A percentile compares a stretch with the other conserved stretches of the same genome.
Evolutionary conservation across 2,329 filamentous ascomycete genomes (phyloP).

Genomic region (Microcyclospora pomicola): DNA sequence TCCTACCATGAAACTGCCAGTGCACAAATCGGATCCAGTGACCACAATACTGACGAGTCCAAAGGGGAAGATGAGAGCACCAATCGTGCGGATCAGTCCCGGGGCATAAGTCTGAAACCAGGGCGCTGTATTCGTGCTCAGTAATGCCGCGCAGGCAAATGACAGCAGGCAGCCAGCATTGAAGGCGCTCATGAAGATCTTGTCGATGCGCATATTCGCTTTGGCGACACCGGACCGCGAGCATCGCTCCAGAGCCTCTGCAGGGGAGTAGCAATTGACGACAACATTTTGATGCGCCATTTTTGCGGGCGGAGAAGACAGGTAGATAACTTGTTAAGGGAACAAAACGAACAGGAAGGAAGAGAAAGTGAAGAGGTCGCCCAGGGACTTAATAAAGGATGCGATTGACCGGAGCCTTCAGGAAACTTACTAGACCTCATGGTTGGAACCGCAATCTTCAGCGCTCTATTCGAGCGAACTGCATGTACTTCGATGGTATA

Average conservation of each 20-base stretch:
- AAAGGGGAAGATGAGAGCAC: conserved; percentile 23
- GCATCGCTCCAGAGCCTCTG: conserved; percentile 37
- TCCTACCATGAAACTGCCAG: conserved; percentile 19
- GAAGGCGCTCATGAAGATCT: conserved; percentile 38
- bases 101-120: conserved; percentile 23
- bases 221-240: conserved; percentile 37
- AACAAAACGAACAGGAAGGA: no score
- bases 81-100: conserved; percentile 20
- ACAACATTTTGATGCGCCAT: no score
- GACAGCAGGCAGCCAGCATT: conserved; percentile 39
- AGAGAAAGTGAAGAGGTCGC: no score
- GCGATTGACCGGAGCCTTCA: no score
- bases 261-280: conserved; percentile 2
- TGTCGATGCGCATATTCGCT: conserved; percentile 39
- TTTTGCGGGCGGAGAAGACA: no score
- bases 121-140: conserved; percentile 15
- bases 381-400: no score
- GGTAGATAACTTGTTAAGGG: no score
- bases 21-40: conserved; percentile 23
- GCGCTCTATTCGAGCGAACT: no score
- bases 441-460: no score
- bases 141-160: conserved; percentile 32
- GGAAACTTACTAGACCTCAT: no score
- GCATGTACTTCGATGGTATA: no score
- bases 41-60: conserved; percentile 21